phyloP scores from a whole-genome alignment of 208 protist species.

The Angomonas ambiguus region DNA sequence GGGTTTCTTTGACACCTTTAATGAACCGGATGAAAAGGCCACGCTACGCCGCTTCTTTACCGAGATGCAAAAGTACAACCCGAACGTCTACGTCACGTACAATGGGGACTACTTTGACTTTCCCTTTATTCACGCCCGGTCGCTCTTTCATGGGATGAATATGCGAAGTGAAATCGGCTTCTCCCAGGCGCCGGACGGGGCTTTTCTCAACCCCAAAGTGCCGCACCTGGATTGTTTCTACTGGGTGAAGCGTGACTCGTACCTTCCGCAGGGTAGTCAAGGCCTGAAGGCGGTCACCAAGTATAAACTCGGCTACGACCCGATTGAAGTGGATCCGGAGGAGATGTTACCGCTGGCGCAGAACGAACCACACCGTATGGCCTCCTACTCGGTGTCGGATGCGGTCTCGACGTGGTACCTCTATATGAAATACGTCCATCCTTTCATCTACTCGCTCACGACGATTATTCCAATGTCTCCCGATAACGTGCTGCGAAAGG shows the following conservation, averaged over 20 bases:
- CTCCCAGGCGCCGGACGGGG: constrained; percentile 72
- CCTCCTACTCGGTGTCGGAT: constrained; percentile 99
- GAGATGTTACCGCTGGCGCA: constrained; percentile 98
- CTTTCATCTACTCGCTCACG: constrained; percentile 99
- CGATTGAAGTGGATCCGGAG: constrained; percentile 99
- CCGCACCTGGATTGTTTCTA: constrained; percentile 99
- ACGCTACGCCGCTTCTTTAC: constrained; percentile 95
- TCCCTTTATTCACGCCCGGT: constrained; percentile 97
- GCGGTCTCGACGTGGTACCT: constrained; percentile 99
- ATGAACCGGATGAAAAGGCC: constrained; percentile 93
- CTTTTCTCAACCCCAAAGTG: constrained; percentile 91
- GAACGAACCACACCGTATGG: constrained; percentile 94
- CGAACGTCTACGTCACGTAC: constrained; percentile 99
- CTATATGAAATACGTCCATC: constrained; percentile 99
- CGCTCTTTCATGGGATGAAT: constrained; percentile 80
- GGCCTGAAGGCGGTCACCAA: constrained; percentile 98
- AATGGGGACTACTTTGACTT: constrained; percentile 99
- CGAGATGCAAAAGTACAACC: constrained; percentile 95
- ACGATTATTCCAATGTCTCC: constrained; percentile 99
- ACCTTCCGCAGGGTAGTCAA: constrained; percentile 98
- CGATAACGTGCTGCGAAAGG: constrained; percentile 98
- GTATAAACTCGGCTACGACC: constrained; percentile 99
- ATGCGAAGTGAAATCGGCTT: constrained; percentile 89
- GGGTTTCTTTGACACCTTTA: constrained; percentile 97
- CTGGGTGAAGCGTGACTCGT: constrained; percentile 99